Percentiles rank a stretch among this genome's conserved stretches.
These are phyloP conservation scores for Pseudogymnoascus sp. DNA, from an alignment of 2,329 filamentous ascomycete species.

Conservation along the genomic window DNA sequence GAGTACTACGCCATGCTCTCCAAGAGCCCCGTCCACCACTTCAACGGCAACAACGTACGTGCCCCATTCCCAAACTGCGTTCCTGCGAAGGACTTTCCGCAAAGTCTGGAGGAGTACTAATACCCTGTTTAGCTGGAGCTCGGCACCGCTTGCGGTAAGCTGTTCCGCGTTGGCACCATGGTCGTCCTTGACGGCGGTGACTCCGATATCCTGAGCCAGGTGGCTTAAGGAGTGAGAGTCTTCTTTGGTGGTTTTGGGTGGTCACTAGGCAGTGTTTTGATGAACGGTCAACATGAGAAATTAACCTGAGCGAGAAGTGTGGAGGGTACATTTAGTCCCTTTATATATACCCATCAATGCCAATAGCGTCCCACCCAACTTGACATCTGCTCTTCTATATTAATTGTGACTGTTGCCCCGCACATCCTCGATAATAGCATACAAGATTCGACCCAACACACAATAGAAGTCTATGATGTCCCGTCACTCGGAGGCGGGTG, in stretches of 20 bases:
- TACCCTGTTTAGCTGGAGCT: conserved; percentile 75
- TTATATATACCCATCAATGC: conserved; percentile 6
- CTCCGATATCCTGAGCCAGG: conserved; percentile 89
- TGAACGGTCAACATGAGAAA: neutral
- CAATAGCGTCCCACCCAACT: conserved; percentile 6
- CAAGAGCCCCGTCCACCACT: conserved; percentile 96
- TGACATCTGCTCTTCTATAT: neutral
- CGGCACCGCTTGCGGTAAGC: conserved; percentile 96
- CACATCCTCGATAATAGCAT: neutral
- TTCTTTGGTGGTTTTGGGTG: conserved; percentile 1
- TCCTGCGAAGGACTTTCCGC: conserved; percentile 7
- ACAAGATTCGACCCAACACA: no score
- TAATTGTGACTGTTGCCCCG: neutral
- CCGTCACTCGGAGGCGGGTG: no score
- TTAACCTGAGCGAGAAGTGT: conserved; percentile 6
- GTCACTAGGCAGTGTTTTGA: neutral
- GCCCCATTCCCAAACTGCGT: neutral
- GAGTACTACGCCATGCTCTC: conserved; percentile 91
- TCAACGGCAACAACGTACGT: conserved; percentile 98
- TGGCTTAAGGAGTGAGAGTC: conserved; percentile 46
- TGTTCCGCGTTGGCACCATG: conserved; percentile 98
- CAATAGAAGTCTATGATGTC: no score
- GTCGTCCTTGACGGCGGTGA: conserved; percentile 94
- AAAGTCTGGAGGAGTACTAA: conserved; percentile 43
- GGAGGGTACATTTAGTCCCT: conserved; percentile 1